These are phyloP conservation scores for Boehmeria nivea DNA, from an alignment of 306 rosid genomes.

Conservation along the genomic window DNA sequence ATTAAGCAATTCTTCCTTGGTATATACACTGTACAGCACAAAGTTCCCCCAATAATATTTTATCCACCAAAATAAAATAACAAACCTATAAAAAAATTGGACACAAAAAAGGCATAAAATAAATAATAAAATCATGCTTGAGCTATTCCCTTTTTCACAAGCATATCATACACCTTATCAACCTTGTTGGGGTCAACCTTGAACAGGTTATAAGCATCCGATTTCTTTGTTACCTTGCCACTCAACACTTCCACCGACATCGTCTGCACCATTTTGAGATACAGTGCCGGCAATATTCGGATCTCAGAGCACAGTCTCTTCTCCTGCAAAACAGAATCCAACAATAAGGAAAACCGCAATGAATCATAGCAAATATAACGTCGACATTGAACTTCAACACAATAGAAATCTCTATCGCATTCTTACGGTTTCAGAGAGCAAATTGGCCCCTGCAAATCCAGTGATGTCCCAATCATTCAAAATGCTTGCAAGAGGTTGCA, in stretches of 20 bases:
- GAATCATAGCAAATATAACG: not conserved
- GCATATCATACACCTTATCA: conserved; percentile 71
- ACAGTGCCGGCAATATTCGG: conserved; percentile 65
- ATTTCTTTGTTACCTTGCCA: conserved; percentile 54
- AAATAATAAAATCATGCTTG: conserved; percentile 12
- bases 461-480: conserved; percentile 68
- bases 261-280: conserved; percentile 55
- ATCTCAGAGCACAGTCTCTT: conserved; percentile 59
- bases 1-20: too few relatives aligned
- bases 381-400: not conserved
- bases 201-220: conserved; percentile 59
- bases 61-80: too few relatives aligned
- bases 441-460: conserved; percentile 54
- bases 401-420: not conserved
- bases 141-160: conserved; percentile 49
- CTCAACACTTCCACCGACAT: conserved; percentile 47
- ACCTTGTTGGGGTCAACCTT: conserved; percentile 70
- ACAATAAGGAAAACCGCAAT: not conserved
- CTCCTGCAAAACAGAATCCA: conserved; percentile 42
- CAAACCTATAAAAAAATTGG: too few relatives aligned
- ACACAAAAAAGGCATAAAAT: too few relatives aligned
- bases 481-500: conserved; percentile 31
- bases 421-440: conserved; percentile 71
- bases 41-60: too few relatives aligned
- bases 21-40: too few relatives aligned